Percentiles rank a stretch among this genome's conserved stretches.
Evolutionary conservation across 805 yeast species (phyloP).

Genomic region (Deakozyma indianensis): DNA sequence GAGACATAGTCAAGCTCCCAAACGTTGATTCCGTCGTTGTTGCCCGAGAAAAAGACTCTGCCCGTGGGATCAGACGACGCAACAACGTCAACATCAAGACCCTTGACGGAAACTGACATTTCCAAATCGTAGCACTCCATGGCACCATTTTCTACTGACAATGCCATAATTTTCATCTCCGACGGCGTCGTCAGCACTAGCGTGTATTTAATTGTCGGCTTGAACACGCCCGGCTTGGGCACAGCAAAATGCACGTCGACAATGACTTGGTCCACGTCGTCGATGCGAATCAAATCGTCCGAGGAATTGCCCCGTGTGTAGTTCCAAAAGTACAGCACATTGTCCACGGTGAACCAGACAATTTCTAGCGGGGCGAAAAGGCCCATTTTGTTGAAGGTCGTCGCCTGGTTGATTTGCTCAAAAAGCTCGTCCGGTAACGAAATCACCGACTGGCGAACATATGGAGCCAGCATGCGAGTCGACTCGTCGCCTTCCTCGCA

Average conservation of each 20-base stretch:
- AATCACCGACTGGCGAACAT: not conserved
- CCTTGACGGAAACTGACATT: constrained; percentile 65
- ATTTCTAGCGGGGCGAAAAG: constrained; percentile 65
- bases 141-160: constrained; percentile 39
- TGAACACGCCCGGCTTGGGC: constrained; percentile 72
- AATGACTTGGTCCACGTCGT: constrained; percentile 67
- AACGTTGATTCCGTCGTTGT: constrained; percentile 55
- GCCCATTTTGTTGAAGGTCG: constrained; percentile 65
- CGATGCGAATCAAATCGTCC: constrained; percentile 54
- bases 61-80: constrained; percentile 47
- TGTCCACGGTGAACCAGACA: constrained; percentile 77
- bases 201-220: constrained; percentile 58
- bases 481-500: not conserved
- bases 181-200: constrained; percentile 68
- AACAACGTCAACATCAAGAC: constrained; percentile 55
- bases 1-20: constrained; percentile 83
- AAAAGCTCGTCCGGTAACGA: not conserved
- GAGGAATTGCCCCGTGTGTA: constrained; percentile 29
- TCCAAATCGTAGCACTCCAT: constrained; percentile 71
- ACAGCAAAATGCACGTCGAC: constrained; percentile 60
- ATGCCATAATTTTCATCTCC: constrained; percentile 63
- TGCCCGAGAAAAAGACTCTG: constrained; percentile 76
- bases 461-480: not conserved
- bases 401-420: constrained; percentile 22
- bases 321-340: constrained; percentile 76